Evolutionary conservation across 208 protist species (phyloP).

Genomic region (Wallacemonas rigidus): DNA sequence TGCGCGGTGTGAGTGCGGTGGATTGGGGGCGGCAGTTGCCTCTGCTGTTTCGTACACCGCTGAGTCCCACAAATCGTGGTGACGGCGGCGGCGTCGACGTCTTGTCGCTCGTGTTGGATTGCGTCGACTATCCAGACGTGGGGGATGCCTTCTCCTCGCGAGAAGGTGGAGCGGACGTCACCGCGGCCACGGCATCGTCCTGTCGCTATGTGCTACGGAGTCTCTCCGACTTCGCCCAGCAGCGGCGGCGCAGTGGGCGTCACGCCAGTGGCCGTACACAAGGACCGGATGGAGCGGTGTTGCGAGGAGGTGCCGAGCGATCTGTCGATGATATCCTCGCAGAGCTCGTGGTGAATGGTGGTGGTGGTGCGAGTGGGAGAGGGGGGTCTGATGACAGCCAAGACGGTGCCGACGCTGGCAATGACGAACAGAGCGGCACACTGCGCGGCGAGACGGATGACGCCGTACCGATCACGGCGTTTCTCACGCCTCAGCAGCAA

Average conservation of each 20-base stretch:
- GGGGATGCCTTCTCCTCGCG: not conserved
- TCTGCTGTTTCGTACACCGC: slow-evolving; percentile 78
- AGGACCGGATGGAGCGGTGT: not conserved
- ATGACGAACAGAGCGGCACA: too few species aligned
- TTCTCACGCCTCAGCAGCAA: slow-evolving; percentile 22
- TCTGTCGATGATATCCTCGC: slow-evolving; percentile 3
- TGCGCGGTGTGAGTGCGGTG: slow-evolving; percentile 57
- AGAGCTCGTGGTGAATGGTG: not conserved
- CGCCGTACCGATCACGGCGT: not conserved
- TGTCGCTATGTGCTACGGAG: slow-evolving; percentile 68
- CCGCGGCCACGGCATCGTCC: slow-evolving; percentile 48
- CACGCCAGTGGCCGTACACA: not conserved
- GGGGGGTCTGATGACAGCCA: too few species aligned
- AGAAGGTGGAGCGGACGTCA: slow-evolving; percentile 19
- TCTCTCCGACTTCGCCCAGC: slow-evolving; percentile 53
- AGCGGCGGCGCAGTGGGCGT: slow-evolving; percentile 25
- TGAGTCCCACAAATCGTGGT: slow-evolving; percentile 42
- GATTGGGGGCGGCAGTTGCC: slow-evolving; percentile 68
- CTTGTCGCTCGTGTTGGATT: slow-evolving; percentile 76
- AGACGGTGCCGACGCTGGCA: too few species aligned
- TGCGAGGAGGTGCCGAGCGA: not conserved
- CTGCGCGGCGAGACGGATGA: not conserved
- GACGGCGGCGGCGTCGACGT: slow-evolving; percentile 60
- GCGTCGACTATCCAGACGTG: slow-evolving; percentile 54
- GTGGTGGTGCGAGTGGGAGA: too few species aligned